Base-by-base conservation (phyloP, 83 land plant species). In the Picea engelmannii region DNA sequence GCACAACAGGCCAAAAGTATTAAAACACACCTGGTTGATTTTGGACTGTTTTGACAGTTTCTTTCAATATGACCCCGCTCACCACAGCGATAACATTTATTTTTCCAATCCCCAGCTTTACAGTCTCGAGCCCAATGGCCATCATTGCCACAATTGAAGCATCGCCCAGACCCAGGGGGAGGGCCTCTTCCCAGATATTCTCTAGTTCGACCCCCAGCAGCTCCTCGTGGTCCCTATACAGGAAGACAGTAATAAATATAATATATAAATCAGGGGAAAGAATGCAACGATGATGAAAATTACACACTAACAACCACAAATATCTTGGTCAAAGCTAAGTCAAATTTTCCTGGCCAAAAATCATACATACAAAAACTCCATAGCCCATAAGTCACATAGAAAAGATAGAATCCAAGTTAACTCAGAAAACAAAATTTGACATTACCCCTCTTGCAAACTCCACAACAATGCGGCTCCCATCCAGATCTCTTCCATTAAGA, bases 81-180 rank as follows among this genome's bases (percentile, higher is more conserved):
- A 4, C 99, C 99, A 85, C 99, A 97, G 15, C 95, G 93, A 62
- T 97, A 97, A 84, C 99, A 97, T 82, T 94, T 97, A 76, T 97
- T 95, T 61, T 94, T 93, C 99, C 99, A 97, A 81, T 97, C 99
- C 10, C 99, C 99, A 55, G 94, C 96, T 77, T 92, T 94, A 84
- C 99, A 97, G 78, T 97, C 99, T 79, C 98, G 84, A 77, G 98
- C 99, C 99, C 98, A 97, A 66, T 97, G 99, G 6, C 99, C 99
- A 83, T 97, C 99, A 80, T 94, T 77, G 2, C 99, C 99, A 89
- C 99, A 97, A 81, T 97, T 97, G 82, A 96, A 97, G 81, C 98
- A 97, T 42, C 98, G 89, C 4, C 99, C 98, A 66, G 99, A 87
- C 9, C 99, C 99, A 62, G 99, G 99, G 65, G 99, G 89, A 2